These are phyloP conservation scores for Phyllosticta citribraziliensis DNA, from an alignment of 2,329 filamentous ascomycete species.

Conservation along the genomic window DNA sequence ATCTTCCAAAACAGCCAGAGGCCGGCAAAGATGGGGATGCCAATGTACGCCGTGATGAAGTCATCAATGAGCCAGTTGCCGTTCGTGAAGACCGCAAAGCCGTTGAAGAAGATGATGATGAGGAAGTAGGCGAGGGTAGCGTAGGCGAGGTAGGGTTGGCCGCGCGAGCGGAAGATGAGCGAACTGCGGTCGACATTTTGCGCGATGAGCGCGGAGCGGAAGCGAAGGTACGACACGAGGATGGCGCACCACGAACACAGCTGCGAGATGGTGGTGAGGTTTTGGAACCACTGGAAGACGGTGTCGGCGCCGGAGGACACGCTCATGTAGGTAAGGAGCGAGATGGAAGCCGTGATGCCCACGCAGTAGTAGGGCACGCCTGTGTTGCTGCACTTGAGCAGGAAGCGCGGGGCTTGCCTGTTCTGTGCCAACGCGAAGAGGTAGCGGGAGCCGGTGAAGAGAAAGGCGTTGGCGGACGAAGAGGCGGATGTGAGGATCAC, in stretches of 20 bases:
- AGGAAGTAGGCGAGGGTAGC: constrained; percentile 49
- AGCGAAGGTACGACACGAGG: constrained; percentile 20
- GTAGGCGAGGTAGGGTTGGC: constrained; percentile 48
- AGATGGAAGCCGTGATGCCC: constrained; percentile 37
- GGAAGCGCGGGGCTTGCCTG: constrained; percentile 42
- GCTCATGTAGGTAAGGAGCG: constrained; percentile 48
- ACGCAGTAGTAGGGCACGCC: constrained; percentile 35
- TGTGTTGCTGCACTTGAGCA: constrained; percentile 38
- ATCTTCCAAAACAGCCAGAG: constrained; percentile 51
- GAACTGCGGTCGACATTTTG: constrained; percentile 15
- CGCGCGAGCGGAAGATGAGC: constrained; percentile 41
- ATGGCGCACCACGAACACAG: constrained; percentile 22
- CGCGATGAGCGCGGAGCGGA: constrained; percentile 17
- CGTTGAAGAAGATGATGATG: constrained; percentile 57
- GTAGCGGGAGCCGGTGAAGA: constrained; percentile 46
- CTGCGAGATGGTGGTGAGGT: constrained; percentile 21
- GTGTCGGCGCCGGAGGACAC: constrained; percentile 17
- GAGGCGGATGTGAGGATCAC: constrained; percentile 64
- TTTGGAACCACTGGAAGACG: constrained; percentile 25
- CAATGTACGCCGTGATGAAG: constrained; percentile 45
- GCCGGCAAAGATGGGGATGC: constrained; percentile 25
- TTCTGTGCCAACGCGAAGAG: constrained; percentile 42
- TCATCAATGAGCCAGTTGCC: constrained; percentile 13
- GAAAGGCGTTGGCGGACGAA: constrained; percentile 58
- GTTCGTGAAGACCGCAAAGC: constrained; percentile 18